phyloP scores from a whole-genome alignment of 768 basidiomycete species.

The Auricularia heimuer region DNA sequence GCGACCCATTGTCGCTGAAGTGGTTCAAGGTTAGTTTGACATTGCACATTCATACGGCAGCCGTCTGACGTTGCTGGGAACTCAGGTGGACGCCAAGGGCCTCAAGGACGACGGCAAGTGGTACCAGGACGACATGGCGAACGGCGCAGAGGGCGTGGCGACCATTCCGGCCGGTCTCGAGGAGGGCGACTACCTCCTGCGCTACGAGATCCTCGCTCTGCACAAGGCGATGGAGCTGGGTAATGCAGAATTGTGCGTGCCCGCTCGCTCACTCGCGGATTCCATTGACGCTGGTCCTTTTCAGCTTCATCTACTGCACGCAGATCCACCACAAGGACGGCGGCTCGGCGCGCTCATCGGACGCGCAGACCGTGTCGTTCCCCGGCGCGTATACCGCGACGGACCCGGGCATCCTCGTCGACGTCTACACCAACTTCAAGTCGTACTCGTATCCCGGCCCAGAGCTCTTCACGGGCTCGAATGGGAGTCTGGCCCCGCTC shows the following conservation, averaged over 20 bases:
- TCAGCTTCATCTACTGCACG: slow-evolving; percentile 37
- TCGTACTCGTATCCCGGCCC: slow-evolving; percentile 20
- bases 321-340: slow-evolving; percentile 39
- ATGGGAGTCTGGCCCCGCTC: not conserved
- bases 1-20: not conserved
- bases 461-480: not conserved
- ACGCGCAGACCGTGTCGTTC: slow-evolving; percentile 28
- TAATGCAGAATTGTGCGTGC: not conserved
- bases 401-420: slow-evolving; percentile 38
- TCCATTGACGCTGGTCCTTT: not conserved
- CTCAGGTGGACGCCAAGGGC: not conserved
- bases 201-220: not conserved
- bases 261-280: not conserved
- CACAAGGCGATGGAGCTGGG: not conserved
- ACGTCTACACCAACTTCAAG: slow-evolving; percentile 33
- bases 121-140: not conserved
- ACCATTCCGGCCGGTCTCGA: not conserved
- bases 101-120: not conserved
- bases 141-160: not conserved
- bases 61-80: too few species aligned
- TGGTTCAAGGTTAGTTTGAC: not conserved
- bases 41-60: not conserved
- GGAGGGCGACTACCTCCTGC: not conserved
- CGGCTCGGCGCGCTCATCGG: slow-evolving; percentile 31
- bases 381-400: slow-evolving; percentile 34